phyloP scores from a whole-genome alignment of 352 stramenopile genomes.

The Phytophthora citrophthora region DNA sequence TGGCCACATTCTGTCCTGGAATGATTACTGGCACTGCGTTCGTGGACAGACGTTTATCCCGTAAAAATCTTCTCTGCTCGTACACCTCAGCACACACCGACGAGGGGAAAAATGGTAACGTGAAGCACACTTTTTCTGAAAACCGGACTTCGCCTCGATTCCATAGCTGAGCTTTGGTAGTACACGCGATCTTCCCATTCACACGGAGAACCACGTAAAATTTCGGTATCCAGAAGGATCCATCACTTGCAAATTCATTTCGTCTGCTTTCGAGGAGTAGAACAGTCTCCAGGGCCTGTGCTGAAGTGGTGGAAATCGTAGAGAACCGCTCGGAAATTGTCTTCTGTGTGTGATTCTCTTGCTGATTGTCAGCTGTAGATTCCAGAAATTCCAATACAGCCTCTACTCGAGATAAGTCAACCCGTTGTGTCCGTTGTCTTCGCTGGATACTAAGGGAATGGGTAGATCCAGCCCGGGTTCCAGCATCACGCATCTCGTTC shows the following conservation, averaged over 20 bases:
- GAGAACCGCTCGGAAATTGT: constrained; percentile 27
- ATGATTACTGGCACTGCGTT: constrained; percentile 55
- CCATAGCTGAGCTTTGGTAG: constrained; percentile 33
- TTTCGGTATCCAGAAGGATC: constrained; percentile 28
- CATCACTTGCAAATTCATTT: constrained; percentile 1
- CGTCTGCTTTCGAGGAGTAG: constrained; percentile 19
- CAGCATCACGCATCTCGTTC: constrained; percentile 55
- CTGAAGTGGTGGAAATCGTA: constrained; percentile 8
- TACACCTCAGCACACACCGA: constrained; percentile 56
- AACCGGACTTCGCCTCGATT: constrained; percentile 50
- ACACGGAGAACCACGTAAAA: constrained; percentile 51
- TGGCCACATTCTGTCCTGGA: constrained; percentile 42
- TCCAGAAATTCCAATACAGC: constrained; percentile 51
- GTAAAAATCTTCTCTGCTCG: constrained; percentile 41
- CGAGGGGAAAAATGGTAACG: constrained; percentile 56
- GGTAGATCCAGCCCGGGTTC: constrained; percentile 4
- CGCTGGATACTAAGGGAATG: constrained; percentile 16
- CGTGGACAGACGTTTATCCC: constrained; percentile 57
- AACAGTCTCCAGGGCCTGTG: constrained; percentile 23
- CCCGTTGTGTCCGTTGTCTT: constrained; percentile 32
- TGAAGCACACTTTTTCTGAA: constrained; percentile 52
- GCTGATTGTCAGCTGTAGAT: constrained; percentile 15
- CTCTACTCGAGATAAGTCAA: constrained; percentile 44
- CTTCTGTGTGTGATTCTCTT: neutral
- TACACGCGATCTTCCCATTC: constrained; percentile 49